phyloP scores from a whole-genome alignment of 345 rosid genomes.

The Garcia nutans region DNA sequence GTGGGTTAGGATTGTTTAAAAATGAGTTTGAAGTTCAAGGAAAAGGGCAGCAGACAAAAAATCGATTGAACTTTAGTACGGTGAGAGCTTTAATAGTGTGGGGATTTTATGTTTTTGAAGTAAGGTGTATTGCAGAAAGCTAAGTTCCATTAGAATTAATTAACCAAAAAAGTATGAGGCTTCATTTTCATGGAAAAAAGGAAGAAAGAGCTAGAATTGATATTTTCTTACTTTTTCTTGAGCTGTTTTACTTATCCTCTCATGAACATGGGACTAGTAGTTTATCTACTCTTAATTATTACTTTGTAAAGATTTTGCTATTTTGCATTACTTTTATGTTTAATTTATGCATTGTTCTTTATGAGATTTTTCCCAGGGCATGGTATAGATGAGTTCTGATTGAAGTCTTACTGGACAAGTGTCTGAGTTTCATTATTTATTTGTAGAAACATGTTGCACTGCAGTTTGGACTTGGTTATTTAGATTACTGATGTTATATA shows the following conservation, averaged over 20 bases:
- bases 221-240: neutral
- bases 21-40: neutral
- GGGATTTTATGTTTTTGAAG: neutral
- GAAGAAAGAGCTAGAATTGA: neutral
- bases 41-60: neutral
- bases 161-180: neutral
- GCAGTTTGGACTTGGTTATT: slow-evolving; percentile 18
- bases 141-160: neutral
- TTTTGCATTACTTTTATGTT: neutral
- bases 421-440: neutral
- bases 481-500: neutral
- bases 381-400: neutral
- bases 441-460: neutral
- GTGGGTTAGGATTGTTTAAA: neutral
- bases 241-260: neutral
- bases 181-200: neutral
- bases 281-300: neutral
- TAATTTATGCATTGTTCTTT: neutral
- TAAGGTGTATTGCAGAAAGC: neutral
- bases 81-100: neutral
- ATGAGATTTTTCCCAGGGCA: too few species aligned
- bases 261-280: neutral
- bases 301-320: neutral
- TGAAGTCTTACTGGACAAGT: neutral
- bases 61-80: neutral